Base-by-base conservation (phyloP, 2,329 filamentous ascomycete genomes). In the Colletotrichum sp. region DNA sequence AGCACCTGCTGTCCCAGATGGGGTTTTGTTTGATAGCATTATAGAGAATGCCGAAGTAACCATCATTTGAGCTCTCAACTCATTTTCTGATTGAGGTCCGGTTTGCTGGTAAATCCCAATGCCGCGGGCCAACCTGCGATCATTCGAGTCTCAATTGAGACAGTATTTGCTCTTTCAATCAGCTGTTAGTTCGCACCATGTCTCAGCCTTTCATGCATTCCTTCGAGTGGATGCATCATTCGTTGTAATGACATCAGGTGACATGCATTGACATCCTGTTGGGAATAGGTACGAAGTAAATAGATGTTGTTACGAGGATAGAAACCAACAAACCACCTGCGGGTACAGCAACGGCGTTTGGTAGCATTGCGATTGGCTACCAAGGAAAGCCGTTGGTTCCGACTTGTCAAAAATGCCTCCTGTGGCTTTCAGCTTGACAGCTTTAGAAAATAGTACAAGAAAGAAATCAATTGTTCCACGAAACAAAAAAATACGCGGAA, bases 241-340 rank as follows among this genome's bases (percentile, higher is more conserved):
- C 1, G 5, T 12, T 1, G 9, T 4, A 48, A 12, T 48, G 1
- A 1, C 9, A 48, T 12, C 3, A 0, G 43, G 10, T 21, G 3
- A 13, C 8, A 12, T 48, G 43, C 16, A 48, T 21, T 48, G 10
- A 48, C 10, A 1, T 48, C 43, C 9, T 10, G 5, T 10, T 12
- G 10, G 6, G 10, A 48, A 48, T 21, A n/a, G 2, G n/a, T 21
- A 48, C n/a, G 43, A 12, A 48, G 18, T 48, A 2, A 0, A 48
- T 1, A n/a, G 18, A 4, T 21, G 1, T 21, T 4, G 6, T 48
- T 1, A 12, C 9, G 2, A 48, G 5, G 1, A 48, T 21, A 12
- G 18, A 48, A 48, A 21, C 43, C 18, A 38, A 52, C 9, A 52
- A 13, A 52, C 2, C 10, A 5, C 10, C n/a, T 8, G n/a, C n/a